Base-by-base conservation (phyloP, 164 flowering plant species). In the Tetracentron sinense region DNA sequence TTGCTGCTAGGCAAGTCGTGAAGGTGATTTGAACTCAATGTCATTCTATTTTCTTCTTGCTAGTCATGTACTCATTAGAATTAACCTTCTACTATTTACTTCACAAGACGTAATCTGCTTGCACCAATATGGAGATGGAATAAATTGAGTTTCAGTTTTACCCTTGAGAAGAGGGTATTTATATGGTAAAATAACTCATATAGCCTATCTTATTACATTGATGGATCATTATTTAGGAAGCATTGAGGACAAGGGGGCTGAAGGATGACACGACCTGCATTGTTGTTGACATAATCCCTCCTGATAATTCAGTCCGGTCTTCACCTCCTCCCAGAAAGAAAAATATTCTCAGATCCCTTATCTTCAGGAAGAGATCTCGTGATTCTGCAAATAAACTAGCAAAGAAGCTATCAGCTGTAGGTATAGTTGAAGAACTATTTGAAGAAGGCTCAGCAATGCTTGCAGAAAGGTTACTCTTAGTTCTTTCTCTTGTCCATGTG, bases 401-500 rank as follows among this genome's bases (percentile, higher is more conserved):
- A 30, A 84, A 82, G 67, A 89, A 83, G 76, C 79, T 89, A 35
- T 83, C 96, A 16, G 79, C 90, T 63, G 77, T 87, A 5, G 85
- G 88, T 42, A 77, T 82, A 5, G 96, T 89, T 42, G 97, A 91
- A 72, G 97, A 91, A 65, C 73, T 91, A 26, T 91, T 87, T 71
- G 97, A 91, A 78, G 97, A 89, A 73, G 97, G 97, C 33, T 91
- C 97, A 2, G 97, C 93, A 33, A 89, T 91, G 90, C 90, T 91
- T 58, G 88, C 96, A 42, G 97, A 91, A 74, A 88, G 97, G 96
- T 87, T 42, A 58, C 79, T 58, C 7, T 3, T 54, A 27, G 22
- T n/a, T 38, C 57, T 44, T 58, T 57, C 21, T 44, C 1, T 30
- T 47, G 28, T 47, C 10, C 14, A 42, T 21, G 26, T 30, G 17